phyloP scores from a whole-genome alignment of 768 basidiomycete species.

The Suillus tomentosus region DNA sequence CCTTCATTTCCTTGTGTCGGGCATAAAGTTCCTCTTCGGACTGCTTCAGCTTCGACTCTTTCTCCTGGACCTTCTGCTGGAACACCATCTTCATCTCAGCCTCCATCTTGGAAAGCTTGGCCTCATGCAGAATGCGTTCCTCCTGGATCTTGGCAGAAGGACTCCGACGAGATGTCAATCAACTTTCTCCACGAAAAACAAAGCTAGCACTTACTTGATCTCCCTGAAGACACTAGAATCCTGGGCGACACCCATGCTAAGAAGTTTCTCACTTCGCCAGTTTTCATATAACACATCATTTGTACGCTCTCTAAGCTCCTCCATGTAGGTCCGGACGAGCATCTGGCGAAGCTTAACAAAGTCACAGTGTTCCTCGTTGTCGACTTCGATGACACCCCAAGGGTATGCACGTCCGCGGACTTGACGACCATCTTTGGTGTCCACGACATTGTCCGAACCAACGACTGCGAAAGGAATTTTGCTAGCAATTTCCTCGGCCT shows the following conservation, averaged over 20 bases:
- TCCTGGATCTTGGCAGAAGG: constrained; percentile 96
- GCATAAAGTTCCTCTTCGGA: constrained; percentile 99
- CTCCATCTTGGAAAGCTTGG: constrained; percentile 98
- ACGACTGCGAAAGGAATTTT: constrained; percentile 99
- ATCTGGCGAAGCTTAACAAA: constrained; percentile 99
- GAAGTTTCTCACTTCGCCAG: constrained; percentile 94
- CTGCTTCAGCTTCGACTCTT: constrained; percentile 98
- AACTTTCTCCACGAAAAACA: constrained; percentile 1
- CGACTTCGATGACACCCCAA: constrained; percentile 99
- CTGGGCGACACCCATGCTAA: constrained; percentile 97
- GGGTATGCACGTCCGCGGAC: constrained; percentile 96
- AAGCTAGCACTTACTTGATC: constrained; percentile 76
- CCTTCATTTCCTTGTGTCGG: constrained; percentile 99
- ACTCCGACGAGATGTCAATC: constrained; percentile 45
- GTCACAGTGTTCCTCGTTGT: constrained; percentile 99
- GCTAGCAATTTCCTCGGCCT: constrained; percentile 96
- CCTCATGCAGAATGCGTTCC: constrained; percentile 94
- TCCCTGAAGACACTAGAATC: constrained; percentile 99
- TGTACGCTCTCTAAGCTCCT: constrained; percentile 96
- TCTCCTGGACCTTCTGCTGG: constrained; percentile 99
- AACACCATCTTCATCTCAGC: constrained; percentile 99
- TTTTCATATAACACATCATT: constrained; percentile 97
- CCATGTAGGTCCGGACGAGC: constrained; percentile 99
- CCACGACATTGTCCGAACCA: constrained; percentile 84
- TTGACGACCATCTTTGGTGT: constrained; percentile 83